Conservation (phyloP, 164 flowering plant genomes). For the Liquidambar formosana region DNA sequence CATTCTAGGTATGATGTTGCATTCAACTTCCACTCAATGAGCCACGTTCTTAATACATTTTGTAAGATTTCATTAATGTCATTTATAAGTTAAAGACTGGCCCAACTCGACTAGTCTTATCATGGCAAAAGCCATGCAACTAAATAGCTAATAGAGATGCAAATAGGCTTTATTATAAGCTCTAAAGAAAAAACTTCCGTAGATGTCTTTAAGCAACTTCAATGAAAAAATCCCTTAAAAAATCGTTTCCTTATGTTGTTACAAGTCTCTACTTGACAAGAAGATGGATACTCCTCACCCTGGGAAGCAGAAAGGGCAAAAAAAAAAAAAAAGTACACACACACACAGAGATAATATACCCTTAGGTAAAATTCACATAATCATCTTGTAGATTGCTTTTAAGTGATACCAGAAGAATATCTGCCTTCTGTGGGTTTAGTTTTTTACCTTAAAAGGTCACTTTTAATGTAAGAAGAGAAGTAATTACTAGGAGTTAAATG, state of each 20-base stretch:
- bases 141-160: not conserved
- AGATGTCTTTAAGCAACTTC: not conserved
- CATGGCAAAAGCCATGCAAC: slow-evolving; percentile 8
- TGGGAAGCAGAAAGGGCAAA: not conserved
- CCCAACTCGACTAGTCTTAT: not conserved
- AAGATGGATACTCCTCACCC: not conserved
- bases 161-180: not conserved
- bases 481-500: no score
- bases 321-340: not conserved
- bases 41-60: not conserved
- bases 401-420: not conserved
- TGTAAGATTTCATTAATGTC: not conserved
- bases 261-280: not conserved
- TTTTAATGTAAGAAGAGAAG: no score
- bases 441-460: no score
- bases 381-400: not conserved
- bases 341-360: no score
- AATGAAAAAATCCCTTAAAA: not conserved
- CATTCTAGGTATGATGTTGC: slow-evolving; percentile 2
- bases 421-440: not conserved
- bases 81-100: not conserved
- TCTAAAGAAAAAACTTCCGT: not conserved
- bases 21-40: slow-evolving; percentile 19
- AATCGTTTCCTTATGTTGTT: not conserved
- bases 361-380: not conserved